Base-by-base conservation (phyloP, 2,329 filamentous ascomycete species). In the Aspergillus amoenus region DNA sequence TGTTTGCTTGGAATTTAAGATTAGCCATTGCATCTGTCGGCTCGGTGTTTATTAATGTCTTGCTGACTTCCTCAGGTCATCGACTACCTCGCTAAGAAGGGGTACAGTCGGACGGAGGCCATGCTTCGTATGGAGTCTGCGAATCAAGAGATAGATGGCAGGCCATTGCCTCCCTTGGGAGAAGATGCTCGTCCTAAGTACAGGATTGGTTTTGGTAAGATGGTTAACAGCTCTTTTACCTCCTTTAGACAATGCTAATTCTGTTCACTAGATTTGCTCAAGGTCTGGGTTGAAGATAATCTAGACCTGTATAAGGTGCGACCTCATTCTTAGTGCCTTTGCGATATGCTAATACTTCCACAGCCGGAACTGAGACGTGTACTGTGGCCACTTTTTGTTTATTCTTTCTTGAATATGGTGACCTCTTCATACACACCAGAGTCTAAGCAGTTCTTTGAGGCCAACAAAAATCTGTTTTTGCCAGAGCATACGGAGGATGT, bases 51-150 rank as follows among this genome's bases (percentile, higher is more conserved):
- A 3, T 57, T n/a, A 18, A 48, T 12, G 8, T 12, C n/a, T 58
- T 59, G 44, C 48, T 48, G 55, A 61, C 15, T 27, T 37, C 44
- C 37, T 37, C 68, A 89, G 87, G 88, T 99, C 3, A 93, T 96
- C 8, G 94, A 99, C 67, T 99, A 99, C 73, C 82, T 99, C 1
- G 85, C 92, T 2, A 99, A 99, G 74, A 93, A 97, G 64, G 94
- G 94, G 0, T 99, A 97, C 75, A 92, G 88, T 53, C 84, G 89
- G 22, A 97, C 94, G 1, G 94, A 99, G 74, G 90, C 93, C 18
- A 90, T 94, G 71, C 90, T 99, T 52, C 86, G 94, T 43, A 89
- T 91, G 73, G 94, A 99, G 74, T 96, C 93, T 1, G 87, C 90
- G 22, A 87, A 92, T 65, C 82, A 94, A 42, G 90, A 93, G 56